Evolutionary conservation across 192 early-diverging fungal genomes (phyloP).

Genomic region (Dissophora globulifera): DNA sequence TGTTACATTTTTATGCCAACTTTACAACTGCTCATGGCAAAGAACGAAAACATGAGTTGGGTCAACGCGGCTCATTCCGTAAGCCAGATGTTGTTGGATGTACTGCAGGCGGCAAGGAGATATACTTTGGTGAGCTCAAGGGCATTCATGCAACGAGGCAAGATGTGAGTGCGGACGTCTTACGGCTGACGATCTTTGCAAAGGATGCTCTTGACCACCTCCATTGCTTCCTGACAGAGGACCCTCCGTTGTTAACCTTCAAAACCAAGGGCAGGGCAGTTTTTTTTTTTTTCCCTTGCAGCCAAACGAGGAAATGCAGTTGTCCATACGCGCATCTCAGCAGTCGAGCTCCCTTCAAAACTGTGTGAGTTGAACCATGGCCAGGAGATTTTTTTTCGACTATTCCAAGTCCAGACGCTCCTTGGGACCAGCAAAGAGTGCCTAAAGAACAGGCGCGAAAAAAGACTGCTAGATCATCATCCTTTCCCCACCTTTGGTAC

Average conservation of each 20-base stretch:
- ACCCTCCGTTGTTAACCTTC: conserved; percentile 17
- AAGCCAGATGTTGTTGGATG: background rate
- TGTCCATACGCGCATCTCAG: conserved; percentile 9
- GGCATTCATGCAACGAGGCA: too few species aligned
- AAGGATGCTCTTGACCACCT: too few species aligned
- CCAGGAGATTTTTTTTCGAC: conserved; percentile 12
- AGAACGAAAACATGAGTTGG: background rate
- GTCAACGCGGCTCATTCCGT: background rate
- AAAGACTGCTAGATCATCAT: background rate
- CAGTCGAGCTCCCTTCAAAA: conserved; percentile 2
- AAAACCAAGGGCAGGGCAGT: conserved; percentile 7
- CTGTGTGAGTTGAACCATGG: conserved; percentile 5
- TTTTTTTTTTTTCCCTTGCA: conserved; percentile 1
- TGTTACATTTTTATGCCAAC: too few species aligned
- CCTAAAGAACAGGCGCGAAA: conserved; percentile 4
- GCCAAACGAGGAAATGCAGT: conserved; percentile 3
- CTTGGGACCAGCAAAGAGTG: background rate
- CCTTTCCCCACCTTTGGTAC: background rate
- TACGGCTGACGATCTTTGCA: too few species aligned
- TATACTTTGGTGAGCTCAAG: too few species aligned
- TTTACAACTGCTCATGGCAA: background rate
- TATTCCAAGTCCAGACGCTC: conserved; percentile 12
- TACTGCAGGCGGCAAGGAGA: too few species aligned
- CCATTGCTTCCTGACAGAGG: too few species aligned
- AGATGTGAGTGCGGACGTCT: too few species aligned